Percentiles rank a stretch among this genome's conserved stretches.
These are phyloP conservation scores for Malus sylvestris DNA, from an alignment of 306 rosid species.

Conservation along the genomic window DNA sequence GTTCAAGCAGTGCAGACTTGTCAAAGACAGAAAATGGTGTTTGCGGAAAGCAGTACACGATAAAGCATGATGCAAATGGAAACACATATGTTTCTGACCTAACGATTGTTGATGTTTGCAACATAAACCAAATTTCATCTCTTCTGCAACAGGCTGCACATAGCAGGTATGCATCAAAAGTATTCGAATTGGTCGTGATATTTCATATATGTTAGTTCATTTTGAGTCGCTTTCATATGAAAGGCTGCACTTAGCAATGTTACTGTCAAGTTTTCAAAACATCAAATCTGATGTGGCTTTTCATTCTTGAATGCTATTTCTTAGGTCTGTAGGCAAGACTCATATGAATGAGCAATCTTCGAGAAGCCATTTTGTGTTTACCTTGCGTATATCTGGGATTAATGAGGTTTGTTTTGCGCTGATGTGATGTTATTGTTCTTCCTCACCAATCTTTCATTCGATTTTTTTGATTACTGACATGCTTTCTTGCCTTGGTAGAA, in stretches of 20 bases:
- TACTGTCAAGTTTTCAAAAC: neutral
- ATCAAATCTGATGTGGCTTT: neutral
- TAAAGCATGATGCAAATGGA: slow-evolving; percentile 87
- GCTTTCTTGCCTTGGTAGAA: slow-evolving; percentile 32
- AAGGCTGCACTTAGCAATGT: neutral
- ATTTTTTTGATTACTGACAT: slow-evolving; percentile 5
- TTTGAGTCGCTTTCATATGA: neutral
- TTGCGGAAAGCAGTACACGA: slow-evolving; percentile 70
- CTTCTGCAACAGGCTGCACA: slow-evolving; percentile 82
- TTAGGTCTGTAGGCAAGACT: slow-evolving; percentile 92
- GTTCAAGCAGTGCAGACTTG: slow-evolving; percentile 45
- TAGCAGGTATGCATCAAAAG: slow-evolving; percentile 47
- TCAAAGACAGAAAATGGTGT: slow-evolving; percentile 48
- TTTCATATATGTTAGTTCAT: neutral
- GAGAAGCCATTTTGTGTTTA: slow-evolving; percentile 91
- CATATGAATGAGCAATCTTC: slow-evolving; percentile 97
- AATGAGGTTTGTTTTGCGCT: slow-evolving; percentile 53
- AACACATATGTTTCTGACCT: slow-evolving; percentile 81
- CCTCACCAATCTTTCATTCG: neutral
- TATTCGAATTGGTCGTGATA: neutral
- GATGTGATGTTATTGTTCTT: neutral
- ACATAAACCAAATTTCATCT: slow-evolving; percentile 78
- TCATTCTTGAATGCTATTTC: neutral
- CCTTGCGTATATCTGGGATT: slow-evolving; percentile 77
- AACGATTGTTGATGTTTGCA: slow-evolving; percentile 68